Base-by-base conservation (phyloP, 2,329 filamentous ascomycete species). In the Dothideomycetidae sp. region DNA sequence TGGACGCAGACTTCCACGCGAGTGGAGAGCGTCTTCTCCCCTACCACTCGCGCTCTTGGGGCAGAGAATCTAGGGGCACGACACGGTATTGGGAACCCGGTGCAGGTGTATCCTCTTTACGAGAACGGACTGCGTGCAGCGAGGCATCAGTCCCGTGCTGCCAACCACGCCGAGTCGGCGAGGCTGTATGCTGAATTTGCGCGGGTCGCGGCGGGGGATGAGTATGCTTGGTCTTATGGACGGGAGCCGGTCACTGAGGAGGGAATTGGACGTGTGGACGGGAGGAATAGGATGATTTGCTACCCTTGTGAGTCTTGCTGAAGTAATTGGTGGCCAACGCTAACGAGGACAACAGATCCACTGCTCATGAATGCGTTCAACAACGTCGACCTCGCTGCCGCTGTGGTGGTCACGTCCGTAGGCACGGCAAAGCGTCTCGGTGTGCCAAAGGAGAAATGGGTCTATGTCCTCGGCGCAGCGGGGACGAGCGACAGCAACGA, bases 341-440 rank as follows among this genome's bases (percentile, higher is more conserved):
- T 15, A 18, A 14, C 10, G 5, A 10, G 10, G n/a, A 12, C 40
- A 33, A 2, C 33, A 79, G 74, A 80, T 54, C 73, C 75, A 0
- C 57, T 81, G 0, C 54, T 79, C 7, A 79, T 80, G 75, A 81
- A 81, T 48, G 75, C 76, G 0, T 80, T 79, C 56, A 81, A 80
- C 45, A 75, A 65, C 2, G 67, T 81, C 23, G 80, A 81, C 42
- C 57, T 80, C 10, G 68, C 75, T 2, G 70, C 64, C 0, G 72
- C 75, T 5, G 66, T 68, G 40, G 60, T 81, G 11, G 41, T 81
- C 3, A 80, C 75, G 0, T 72, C 71, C 0, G 63, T 61, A 0
- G 61, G 70, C 1, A 60, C 64, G 48, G 76, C 77, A 0, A 54
- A 52, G 29, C 53, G 66, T 30, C 56, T 80, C 2, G 66, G 67